Evolutionary conservation across 2,329 filamentous ascomycete species (phyloP).

Genomic region (Ophiostoma novo-ulmi): DNA sequence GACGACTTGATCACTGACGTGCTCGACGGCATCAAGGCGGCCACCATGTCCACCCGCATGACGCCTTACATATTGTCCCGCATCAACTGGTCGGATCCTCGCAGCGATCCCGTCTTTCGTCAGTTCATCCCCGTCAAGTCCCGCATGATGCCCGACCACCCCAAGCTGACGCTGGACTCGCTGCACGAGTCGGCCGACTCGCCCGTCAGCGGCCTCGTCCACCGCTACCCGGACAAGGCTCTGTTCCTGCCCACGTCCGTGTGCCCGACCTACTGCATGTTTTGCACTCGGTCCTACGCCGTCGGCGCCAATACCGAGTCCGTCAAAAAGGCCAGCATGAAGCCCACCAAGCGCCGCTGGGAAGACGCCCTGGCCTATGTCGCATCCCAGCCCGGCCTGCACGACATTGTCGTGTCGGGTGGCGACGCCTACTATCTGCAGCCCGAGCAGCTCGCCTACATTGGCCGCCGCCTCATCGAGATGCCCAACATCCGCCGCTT

Average conservation of each 20-base stretch:
- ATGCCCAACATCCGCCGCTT: slow-evolving; percentile 57
- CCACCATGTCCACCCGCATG: slow-evolving; percentile 56
- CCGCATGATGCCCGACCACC: slow-evolving; percentile 49
- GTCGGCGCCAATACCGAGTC: slow-evolving; percentile 52
- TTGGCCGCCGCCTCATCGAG: slow-evolving; percentile 51
- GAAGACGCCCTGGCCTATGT: slow-evolving; percentile 55
- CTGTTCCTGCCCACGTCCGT: slow-evolving; percentile 55
- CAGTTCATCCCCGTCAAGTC: slow-evolving; percentile 58
- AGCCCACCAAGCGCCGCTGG: slow-evolving; percentile 44
- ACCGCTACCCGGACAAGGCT: slow-evolving; percentile 60
- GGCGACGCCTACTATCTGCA: slow-evolving; percentile 57
- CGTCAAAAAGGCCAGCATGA: slow-evolving; percentile 43
- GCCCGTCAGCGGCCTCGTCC: slow-evolving; percentile 53
- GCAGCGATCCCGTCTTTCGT: slow-evolving; percentile 54
- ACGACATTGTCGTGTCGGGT: slow-evolving; percentile 59
- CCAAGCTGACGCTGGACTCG: slow-evolving; percentile 51
- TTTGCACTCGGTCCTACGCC: slow-evolving; percentile 57
- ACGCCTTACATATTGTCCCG: slow-evolving; percentile 57
- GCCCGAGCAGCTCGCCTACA: slow-evolving; percentile 47
- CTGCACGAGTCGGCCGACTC: slow-evolving; percentile 54
- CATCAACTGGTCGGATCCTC: slow-evolving; percentile 55
- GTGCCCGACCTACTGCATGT: slow-evolving; percentile 59
- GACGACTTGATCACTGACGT: slow-evolving; percentile 53
- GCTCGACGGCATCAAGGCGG: slow-evolving; percentile 45
- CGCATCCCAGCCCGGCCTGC: slow-evolving; percentile 43